Conservation (phyloP, 2,329 filamentous ascomycete species). For the Calonectria naviculata region DNA sequence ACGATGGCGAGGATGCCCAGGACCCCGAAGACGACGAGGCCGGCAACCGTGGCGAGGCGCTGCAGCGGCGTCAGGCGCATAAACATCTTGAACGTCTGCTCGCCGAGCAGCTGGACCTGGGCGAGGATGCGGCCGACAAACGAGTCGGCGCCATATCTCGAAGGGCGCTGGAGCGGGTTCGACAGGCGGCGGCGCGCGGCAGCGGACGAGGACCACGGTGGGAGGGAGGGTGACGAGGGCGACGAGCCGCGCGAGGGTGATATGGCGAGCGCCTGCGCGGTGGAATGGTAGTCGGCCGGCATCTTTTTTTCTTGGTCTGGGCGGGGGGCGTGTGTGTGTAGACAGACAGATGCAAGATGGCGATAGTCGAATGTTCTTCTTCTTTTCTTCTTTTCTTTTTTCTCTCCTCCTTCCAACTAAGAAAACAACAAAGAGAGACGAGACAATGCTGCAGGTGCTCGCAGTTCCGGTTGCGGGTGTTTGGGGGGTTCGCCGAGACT, state of each 20-base stretch:
- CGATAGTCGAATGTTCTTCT: background rate
- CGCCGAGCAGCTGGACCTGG: conserved; percentile 55
- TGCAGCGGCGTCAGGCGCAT: conserved; percentile 69
- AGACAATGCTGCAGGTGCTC: background rate
- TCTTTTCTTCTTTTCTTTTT: background rate
- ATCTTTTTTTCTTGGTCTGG: conserved; percentile 44
- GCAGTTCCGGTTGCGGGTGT: background rate
- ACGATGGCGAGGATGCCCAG: conserved; percentile 76
- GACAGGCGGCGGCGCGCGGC: conserved; percentile 52
- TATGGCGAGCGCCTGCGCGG: conserved; percentile 61
- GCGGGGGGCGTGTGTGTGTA: background rate
- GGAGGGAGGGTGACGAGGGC: conserved; percentile 44
- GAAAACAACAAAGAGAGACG: background rate
- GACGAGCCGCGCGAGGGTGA: conserved; percentile 47
- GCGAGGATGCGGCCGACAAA: conserved; percentile 46
- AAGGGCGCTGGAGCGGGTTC: conserved; percentile 50
- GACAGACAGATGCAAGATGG: background rate
- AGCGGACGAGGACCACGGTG: conserved; percentile 37
- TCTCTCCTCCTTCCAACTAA: background rate
- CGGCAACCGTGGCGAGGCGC: conserved; percentile 66
- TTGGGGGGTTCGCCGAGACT: background rate
- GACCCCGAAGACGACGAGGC: conserved; percentile 60
- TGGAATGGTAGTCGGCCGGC: conserved; percentile 63
- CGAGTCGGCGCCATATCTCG: conserved; percentile 37
- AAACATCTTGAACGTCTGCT: conserved; percentile 61